Evolutionary conservation across 73 alveolate genomes (phyloP).

Genomic region (Paramecium sexaurelia): DNA sequence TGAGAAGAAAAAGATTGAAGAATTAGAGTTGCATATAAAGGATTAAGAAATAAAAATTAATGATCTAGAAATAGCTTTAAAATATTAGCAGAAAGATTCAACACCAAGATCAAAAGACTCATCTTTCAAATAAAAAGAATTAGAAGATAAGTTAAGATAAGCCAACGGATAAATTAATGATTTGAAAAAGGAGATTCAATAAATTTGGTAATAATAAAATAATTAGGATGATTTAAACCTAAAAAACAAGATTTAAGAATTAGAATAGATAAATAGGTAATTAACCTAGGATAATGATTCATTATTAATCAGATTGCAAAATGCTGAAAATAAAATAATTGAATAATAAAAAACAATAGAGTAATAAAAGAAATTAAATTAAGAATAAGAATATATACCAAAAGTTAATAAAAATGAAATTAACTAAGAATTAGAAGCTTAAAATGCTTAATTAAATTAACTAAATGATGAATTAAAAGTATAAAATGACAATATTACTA

Average conservation of each 20-base stretch:
- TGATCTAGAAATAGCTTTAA: neutral
- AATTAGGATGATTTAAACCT: neutral
- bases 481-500: neutral
- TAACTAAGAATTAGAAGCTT: neutral
- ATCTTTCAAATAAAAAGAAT: neutral
- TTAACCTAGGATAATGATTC: neutral
- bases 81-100: neutral
- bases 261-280: neutral
- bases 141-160: neutral
- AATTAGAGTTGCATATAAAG: neutral
- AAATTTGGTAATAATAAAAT: neutral
- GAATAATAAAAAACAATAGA: neutral
- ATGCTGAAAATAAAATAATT: neutral
- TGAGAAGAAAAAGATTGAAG: neutral
- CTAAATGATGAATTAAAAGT: neutral
- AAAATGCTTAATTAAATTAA: neutral
- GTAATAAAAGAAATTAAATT: neutral
- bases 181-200: neutral
- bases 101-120: neutral
- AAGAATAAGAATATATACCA: neutral
- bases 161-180: neutral
- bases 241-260: neutral
- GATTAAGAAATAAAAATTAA: neutral
- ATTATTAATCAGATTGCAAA: neutral
- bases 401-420: neutral